Conservation (phyloP, 345 rosid genomes). For the Acer saccharum region DNA sequence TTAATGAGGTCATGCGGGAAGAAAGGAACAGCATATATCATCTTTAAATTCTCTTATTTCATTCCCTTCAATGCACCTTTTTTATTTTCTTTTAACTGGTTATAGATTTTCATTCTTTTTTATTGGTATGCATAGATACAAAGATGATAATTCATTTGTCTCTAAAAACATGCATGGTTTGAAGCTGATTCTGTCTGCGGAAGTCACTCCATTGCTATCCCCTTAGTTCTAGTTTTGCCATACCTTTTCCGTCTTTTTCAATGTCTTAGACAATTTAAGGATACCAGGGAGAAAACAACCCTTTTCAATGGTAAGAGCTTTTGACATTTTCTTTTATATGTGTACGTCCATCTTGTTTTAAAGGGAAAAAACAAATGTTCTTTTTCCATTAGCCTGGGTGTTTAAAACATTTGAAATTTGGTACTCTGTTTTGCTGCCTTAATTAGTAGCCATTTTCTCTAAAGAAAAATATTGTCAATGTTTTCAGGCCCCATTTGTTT, state of each 20-base stretch:
- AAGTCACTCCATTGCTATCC: constrained; percentile 88
- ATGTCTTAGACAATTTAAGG: constrained; percentile 92
- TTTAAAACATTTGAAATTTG: too few species aligned
- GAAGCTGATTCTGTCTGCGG: constrained; percentile 99
- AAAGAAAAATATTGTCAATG: too few species aligned
- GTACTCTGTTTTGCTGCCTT: too few species aligned
- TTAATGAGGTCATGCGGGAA: not conserved
- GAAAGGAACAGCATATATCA: not conserved
- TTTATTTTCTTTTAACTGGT: not conserved
- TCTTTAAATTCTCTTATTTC: not conserved
- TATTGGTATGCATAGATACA: not conserved
- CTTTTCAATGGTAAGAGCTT: constrained; percentile 68
- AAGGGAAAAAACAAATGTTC: too few species aligned
- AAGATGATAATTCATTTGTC: constrained; percentile 8
- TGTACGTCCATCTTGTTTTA: not conserved
- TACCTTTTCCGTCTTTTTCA: constrained; percentile 87
- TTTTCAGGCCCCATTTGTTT: too few species aligned
- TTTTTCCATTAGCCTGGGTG: not conserved
- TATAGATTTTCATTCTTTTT: not conserved
- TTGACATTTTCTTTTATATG: constrained; percentile 1
- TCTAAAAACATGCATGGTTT: constrained; percentile 64
- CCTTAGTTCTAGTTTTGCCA: constrained; percentile 92
- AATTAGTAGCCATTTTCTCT: too few species aligned
- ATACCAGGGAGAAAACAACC: constrained; percentile 70
- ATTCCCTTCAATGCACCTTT: not conserved